Evolutionary conservation across 306 rosid genomes (phyloP).

Genomic region (Notholithocarpus densiflorus): DNA sequence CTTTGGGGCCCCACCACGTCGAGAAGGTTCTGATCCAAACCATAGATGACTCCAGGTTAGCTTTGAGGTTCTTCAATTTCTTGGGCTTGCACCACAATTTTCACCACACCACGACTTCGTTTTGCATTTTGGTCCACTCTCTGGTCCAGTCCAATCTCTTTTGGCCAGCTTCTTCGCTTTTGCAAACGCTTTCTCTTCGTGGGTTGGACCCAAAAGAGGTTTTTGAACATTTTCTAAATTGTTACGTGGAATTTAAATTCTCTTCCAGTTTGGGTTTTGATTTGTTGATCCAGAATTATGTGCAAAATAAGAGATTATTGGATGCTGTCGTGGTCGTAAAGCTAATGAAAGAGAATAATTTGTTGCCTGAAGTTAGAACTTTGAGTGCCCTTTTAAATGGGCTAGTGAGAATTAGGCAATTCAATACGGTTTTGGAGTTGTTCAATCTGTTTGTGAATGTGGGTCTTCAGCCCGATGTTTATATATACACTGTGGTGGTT

Average conservation of each 20-base stretch:
- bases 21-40: slow-evolving; percentile 60
- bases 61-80: slow-evolving; percentile 87
- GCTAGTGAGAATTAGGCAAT: slow-evolving; percentile 61
- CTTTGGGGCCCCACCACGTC: slow-evolving; percentile 58
- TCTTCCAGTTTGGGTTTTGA: slow-evolving; percentile 70
- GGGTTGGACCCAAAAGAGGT: slow-evolving; percentile 49
- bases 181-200: slow-evolving; percentile 73
- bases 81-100: slow-evolving; percentile 74
- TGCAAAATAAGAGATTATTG: slow-evolving; percentile 43
- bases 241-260: slow-evolving; percentile 33
- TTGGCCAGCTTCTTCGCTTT: slow-evolving; percentile 83
- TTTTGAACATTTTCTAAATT: slow-evolving; percentile 42
- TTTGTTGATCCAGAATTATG: slow-evolving; percentile 64
- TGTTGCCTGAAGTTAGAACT: slow-evolving; percentile 82
- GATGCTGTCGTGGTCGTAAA: slow-evolving; percentile 52
- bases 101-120: slow-evolving; percentile 69
- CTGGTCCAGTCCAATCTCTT: slow-evolving; percentile 46
- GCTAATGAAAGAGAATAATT: slow-evolving; percentile 51
- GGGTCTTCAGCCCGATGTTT: slow-evolving; percentile 62
- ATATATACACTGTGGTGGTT: slow-evolving; percentile 61
- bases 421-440: slow-evolving; percentile 52
- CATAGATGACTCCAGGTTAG: slow-evolving; percentile 59
- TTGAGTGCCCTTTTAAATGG: slow-evolving; percentile 71
- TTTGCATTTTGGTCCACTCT: slow-evolving; percentile 70
- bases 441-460: slow-evolving; percentile 57